Base-by-base conservation (phyloP, 768 basidiomycete species). In the Tulasnella sp. region DNA sequence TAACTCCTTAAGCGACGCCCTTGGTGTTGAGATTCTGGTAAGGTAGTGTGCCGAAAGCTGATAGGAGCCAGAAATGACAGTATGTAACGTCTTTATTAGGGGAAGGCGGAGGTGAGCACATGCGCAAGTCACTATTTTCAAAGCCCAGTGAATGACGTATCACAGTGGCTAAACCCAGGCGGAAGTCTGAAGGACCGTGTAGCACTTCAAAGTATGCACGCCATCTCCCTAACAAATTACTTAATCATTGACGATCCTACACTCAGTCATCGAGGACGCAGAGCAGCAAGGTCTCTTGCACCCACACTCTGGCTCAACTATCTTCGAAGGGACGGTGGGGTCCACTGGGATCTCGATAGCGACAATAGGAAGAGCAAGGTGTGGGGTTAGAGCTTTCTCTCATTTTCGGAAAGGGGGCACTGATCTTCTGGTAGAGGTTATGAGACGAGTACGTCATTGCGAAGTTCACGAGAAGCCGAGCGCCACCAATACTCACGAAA, bases 101-200 rank as follows among this genome's bases (percentile, higher is more conserved):
- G 89, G 11, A 98, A 98, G 72, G 91, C 91, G 10, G 93, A 97
- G 77, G 92, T 89, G 59, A 49, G 73, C 49, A 27, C n/a, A 31
- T 11, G n/a, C 45, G 19, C 10, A 15, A 27, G 4, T 24, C 11
- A 22, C 12, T 45, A 30, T 17, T 60, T 4, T 25, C 15, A 19
- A 25, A 24, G 8, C 44, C 11, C 0, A 46, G 22, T 17, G 7
- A 8, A 22, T 30, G 24, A 29, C 45, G 22, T 59, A 25, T 58
- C 53, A 9, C 65, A 98, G 91, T 99, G 85, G 68, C 69, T 98
- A 61, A 99, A 99, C 70, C 94, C 96, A 0, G 94, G 94, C 24
- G 96, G 96, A 42, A 97, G 93, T 55, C 87, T 97, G 51, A 99
- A 99, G 70, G 96, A 99, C 70, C 81, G 96, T 29, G 94, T 98